Evolutionary conservation across 2,329 filamentous ascomycete genomes (phyloP).

Genomic region (Hypoxylon sp.): DNA sequence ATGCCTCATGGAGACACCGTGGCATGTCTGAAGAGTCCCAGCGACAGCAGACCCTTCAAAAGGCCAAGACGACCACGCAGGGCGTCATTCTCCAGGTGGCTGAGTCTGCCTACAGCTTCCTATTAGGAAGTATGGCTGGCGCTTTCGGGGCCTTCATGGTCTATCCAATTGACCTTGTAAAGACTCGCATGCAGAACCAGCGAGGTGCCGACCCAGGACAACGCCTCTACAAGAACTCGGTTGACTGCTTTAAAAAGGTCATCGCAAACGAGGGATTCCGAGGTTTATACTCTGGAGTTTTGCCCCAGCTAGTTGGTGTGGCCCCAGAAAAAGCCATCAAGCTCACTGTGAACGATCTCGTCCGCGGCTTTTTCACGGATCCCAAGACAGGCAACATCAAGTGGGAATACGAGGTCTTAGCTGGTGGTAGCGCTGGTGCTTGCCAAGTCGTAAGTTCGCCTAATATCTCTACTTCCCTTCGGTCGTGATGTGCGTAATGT

Average conservation of each 20-base stretch:
- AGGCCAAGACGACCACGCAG: constrained; percentile 66
- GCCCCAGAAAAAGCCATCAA: constrained; percentile 99
- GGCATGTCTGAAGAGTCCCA: constrained; percentile 64
- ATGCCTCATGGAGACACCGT: constrained; percentile 86
- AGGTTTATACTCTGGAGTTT: constrained; percentile 92
- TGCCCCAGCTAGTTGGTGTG: constrained; percentile 95
- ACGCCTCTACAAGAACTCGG: constrained; percentile 93
- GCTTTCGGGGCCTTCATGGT: constrained; percentile 99
- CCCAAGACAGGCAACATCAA: constrained; percentile 79
- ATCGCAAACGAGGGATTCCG: constrained; percentile 90
- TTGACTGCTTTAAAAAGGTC: constrained; percentile 95
- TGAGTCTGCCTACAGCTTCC: constrained; percentile 91
- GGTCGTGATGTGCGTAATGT: neutral
- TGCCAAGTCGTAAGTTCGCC: constrained; percentile 88
- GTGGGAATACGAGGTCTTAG: constrained; percentile 79
- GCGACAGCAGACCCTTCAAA: constrained; percentile 50
- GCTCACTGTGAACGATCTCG: constrained; percentile 96
- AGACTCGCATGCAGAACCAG: constrained; percentile 99
- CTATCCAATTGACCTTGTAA: constrained; percentile 98
- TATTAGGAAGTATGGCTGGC: constrained; percentile 87
- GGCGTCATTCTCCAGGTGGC: constrained; percentile 73
- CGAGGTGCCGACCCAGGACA: constrained; percentile 84
- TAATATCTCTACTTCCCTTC: neutral
- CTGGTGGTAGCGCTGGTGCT: constrained; percentile 88
- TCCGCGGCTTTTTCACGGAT: constrained; percentile 80